Conservation (phyloP, 2,329 filamentous ascomycete genomes). For the Penicillium sp. region DNA sequence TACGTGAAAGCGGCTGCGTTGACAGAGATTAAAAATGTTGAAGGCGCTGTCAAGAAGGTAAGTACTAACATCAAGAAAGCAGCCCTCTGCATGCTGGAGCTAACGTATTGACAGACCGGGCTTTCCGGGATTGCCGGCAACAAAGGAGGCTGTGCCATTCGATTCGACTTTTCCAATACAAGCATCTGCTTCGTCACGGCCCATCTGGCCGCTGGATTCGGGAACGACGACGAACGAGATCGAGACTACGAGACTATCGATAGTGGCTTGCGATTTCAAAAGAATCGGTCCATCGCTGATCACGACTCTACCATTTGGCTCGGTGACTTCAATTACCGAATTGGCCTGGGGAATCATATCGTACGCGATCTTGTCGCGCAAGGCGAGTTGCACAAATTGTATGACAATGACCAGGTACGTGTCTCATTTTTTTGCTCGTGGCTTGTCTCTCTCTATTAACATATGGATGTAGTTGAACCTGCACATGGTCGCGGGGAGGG, state of each 20-base stretch:
- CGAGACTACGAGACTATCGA: conserved; percentile 89
- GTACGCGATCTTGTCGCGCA: conserved; percentile 73
- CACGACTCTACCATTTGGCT: conserved; percentile 93
- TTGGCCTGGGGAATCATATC: conserved; percentile 77
- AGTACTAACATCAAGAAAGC: too few species aligned
- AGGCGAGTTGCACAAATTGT: conserved; percentile 74
- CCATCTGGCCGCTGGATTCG: conserved; percentile 91
- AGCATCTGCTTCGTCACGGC: conserved; percentile 94
- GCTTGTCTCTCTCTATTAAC: too few species aligned
- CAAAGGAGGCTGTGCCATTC: conserved; percentile 95
- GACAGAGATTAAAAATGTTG: conserved; percentile 88
- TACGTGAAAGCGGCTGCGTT: conserved; percentile 82
- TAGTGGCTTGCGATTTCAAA: conserved; percentile 83
- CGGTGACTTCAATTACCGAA: conserved; percentile 97
- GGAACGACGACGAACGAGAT: conserved; percentile 95
- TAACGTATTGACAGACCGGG: conserved; percentile 60
- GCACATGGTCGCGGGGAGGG: conserved; percentile 90
- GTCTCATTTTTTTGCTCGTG: not conserved
- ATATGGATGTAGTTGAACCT: conserved; percentile 66
- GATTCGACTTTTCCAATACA: conserved; percentile 91
- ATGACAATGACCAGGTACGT: conserved; percentile 83
- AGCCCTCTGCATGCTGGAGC: conserved; percentile 13
- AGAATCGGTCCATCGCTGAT: conserved; percentile 86
- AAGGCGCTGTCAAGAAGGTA: conserved; percentile 89
- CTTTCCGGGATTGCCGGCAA: conserved; percentile 97